Percentiles rank a stretch among this genome's conserved stretches.
Evolutionary conservation across 2,329 filamentous ascomycete species (phyloP).

Genomic region (Sphaerostilbella broomeana): DNA sequence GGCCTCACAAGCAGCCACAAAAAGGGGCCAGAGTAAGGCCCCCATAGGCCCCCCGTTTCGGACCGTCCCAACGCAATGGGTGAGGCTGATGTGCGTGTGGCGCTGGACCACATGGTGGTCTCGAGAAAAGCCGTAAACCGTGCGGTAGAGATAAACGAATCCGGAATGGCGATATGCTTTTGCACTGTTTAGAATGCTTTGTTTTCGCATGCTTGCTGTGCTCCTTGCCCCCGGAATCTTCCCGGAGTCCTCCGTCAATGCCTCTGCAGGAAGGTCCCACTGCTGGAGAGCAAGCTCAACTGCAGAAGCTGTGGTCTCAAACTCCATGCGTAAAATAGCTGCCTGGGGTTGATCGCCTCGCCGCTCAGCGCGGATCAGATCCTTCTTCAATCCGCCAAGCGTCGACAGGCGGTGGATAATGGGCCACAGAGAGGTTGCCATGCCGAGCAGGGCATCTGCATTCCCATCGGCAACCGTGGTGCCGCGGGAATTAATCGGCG

Average conservation of each 20-base stretch:
- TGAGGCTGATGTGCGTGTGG: conserved; percentile 44
- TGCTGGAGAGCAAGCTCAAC: conserved; percentile 49
- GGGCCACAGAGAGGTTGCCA: conserved; percentile 57
- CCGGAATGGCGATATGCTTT: conserved; percentile 54
- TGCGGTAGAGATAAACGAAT: conserved; percentile 52
- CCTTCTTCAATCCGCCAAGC: conserved; percentile 45
- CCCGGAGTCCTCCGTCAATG: conserved; percentile 18
- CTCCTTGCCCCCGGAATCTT: conserved; percentile 19
- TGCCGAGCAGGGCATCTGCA: conserved; percentile 54
- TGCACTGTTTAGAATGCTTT: conserved; percentile 53
- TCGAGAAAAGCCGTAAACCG: conserved; percentile 43
- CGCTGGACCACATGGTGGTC: conserved; percentile 45
- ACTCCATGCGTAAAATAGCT: conserved; percentile 43
- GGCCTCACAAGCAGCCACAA: conserved; percentile 57
- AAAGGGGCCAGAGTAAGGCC: conserved; percentile 58
- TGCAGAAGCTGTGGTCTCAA: conserved; percentile 44
- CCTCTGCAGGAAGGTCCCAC: conserved; percentile 46
- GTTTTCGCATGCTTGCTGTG: conserved; percentile 28
- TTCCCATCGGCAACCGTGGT: conserved; percentile 43
- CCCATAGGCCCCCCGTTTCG: conserved; percentile 53
- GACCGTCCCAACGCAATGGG: conserved; percentile 50
- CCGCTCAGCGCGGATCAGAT: conserved; percentile 40
- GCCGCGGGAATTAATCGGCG: conserved; percentile 38
- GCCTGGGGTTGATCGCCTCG: conserved; percentile 38
- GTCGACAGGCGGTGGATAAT: conserved; percentile 55